Evolutionary conservation across 805 yeast genomes (phyloP).

Genomic region (Maudiozyma bulderi): DNA sequence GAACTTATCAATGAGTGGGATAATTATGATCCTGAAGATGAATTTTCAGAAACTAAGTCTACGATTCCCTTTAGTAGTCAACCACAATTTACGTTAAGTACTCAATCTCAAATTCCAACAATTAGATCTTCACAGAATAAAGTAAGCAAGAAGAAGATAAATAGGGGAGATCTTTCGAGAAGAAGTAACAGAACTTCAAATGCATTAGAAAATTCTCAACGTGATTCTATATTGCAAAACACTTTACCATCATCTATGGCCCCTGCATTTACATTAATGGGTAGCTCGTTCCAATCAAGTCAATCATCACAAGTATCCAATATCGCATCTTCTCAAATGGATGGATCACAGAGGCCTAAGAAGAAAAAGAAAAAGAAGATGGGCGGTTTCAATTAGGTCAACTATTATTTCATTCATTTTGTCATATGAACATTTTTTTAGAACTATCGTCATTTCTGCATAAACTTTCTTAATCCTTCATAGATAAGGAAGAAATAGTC

Average conservation of each 20-base stretch:
- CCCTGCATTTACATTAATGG: conserved; percentile 27
- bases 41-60: not conserved
- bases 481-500: too few relatives aligned
- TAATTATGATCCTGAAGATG: conserved; percentile 7
- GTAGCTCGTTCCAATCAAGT: conserved; percentile 1
- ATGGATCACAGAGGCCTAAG: conserved; percentile 10
- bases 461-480: too few relatives aligned
- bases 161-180: not conserved
- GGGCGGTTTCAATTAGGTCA: conserved; percentile 39
- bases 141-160: not conserved
- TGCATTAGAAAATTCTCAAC: conserved; percentile 1
- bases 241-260: conserved; percentile 24
- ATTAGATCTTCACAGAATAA: conserved; percentile 22
- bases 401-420: not conserved
- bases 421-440: not conserved
- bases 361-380: conserved; percentile 34
- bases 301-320: not conserved
- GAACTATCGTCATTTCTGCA: too few relatives aligned
- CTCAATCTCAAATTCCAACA: conserved; percentile 24
- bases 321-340: conserved; percentile 1
- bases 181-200: not conserved
- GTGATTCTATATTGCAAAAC: not conserved
- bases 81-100: conserved; percentile 12
- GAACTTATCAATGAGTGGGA: conserved; percentile 22
- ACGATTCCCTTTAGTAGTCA: conserved; percentile 6